Conservation (phyloP, 306 rosid genomes). For the Corylus americana region DNA sequence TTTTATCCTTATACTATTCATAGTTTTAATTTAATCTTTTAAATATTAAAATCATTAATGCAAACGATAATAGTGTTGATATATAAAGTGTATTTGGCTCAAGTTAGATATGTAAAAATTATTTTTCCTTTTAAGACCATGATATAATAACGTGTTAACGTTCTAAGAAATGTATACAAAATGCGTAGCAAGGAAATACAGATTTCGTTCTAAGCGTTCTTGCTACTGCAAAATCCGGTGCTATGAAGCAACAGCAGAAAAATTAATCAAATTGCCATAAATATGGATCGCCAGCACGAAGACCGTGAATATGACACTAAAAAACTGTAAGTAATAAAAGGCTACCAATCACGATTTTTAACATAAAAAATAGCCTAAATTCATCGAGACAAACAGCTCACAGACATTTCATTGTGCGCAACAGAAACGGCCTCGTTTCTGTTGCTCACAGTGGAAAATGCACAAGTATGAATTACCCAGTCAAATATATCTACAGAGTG, state of each 20-base stretch:
- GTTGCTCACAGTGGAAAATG: conserved; percentile 30
- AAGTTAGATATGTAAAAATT: too few relatives aligned
- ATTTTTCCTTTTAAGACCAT: too few relatives aligned
- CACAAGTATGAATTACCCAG: conserved; percentile 32
- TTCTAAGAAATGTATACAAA: too few relatives aligned
- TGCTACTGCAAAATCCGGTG: neutral
- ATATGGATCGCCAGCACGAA: neutral
- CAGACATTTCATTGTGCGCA: conserved; percentile 3
- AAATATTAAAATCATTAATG: too few relatives aligned
- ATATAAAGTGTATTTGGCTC: too few relatives aligned
- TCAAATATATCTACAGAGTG: conserved; percentile 59
- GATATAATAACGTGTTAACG: too few relatives aligned
- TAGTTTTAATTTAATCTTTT: too few relatives aligned
- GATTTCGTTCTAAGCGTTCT: neutral
- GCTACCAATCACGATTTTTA: neutral
- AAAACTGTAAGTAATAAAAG: neutral
- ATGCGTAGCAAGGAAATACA: too few relatives aligned
- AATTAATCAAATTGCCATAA: neutral
- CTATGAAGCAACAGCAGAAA: neutral
- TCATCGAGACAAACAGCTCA: conserved; percentile 28
- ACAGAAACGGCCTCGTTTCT: conserved; percentile 21
- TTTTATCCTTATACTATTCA: too few relatives aligned
- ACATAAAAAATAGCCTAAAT: conserved; percentile 24
- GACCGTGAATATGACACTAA: neutral
- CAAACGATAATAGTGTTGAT: too few relatives aligned